Conservation (phyloP, 2,329 filamentous ascomycete genomes). For the Colletotrichum filicis region DNA sequence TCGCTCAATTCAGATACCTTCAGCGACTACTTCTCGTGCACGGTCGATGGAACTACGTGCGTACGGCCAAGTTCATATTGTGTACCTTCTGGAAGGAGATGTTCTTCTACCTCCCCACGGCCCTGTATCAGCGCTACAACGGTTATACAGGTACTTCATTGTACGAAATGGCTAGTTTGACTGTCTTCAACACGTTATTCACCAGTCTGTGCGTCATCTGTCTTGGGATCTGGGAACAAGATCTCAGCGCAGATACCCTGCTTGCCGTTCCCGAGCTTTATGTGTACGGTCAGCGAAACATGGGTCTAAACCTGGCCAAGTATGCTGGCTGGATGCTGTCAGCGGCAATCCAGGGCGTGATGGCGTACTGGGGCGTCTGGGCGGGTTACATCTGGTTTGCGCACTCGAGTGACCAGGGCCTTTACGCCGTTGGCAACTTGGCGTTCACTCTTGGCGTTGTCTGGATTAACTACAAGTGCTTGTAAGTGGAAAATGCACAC, state of each 20-base stretch:
- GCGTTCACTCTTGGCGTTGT: slow-evolving; percentile 77
- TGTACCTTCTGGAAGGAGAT: slow-evolving; percentile 92
- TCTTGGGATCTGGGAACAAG: slow-evolving; percentile 91
- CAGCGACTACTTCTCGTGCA: slow-evolving; percentile 86
- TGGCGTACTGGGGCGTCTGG: slow-evolving; percentile 76
- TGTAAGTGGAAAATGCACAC: slow-evolving; percentile 60
- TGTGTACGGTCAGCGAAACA: slow-evolving; percentile 78
- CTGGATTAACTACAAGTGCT: slow-evolving; percentile 80
- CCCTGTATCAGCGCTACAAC: slow-evolving; percentile 83
- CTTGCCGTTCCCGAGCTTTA: slow-evolving; percentile 95
- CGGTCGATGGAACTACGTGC: slow-evolving; percentile 89
- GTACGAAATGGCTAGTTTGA: slow-evolving; percentile 88
- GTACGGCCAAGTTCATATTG: slow-evolving; percentile 89
- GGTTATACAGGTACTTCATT: slow-evolving; percentile 92
- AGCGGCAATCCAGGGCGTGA: slow-evolving; percentile 76
- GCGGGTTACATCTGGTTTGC: slow-evolving; percentile 61
- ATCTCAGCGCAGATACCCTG: slow-evolving; percentile 83
- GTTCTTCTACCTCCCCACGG: slow-evolving; percentile 87
- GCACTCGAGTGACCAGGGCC: slow-evolving; percentile 69
- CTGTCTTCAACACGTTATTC: slow-evolving; percentile 94
- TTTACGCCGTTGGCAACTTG: slow-evolving; percentile 80
- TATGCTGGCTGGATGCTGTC: slow-evolving; percentile 84
- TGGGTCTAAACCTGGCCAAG: slow-evolving; percentile 78
- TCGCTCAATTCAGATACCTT: slow-evolving; percentile 92
- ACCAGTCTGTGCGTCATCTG: slow-evolving; percentile 91